Evolutionary conservation across 2,329 filamentous ascomycete species (phyloP), one percentile per base, ranked within the genome.

Genomic region (Leptodontidium sp.): DNA sequence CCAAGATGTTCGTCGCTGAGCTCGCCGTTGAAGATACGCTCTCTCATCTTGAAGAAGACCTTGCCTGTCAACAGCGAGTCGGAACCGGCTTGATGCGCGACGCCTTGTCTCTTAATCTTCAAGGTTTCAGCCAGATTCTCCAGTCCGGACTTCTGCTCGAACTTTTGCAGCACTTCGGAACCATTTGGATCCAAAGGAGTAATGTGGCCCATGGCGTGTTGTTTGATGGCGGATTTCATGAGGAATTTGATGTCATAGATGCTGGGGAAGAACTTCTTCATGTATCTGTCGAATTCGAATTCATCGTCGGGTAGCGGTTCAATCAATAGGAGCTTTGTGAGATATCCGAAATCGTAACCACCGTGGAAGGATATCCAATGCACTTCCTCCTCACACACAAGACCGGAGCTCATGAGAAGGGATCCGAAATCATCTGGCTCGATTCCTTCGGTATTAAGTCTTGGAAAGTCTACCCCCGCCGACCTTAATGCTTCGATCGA

Each of bases 361-460:
- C 93, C 96, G 80, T 99, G 96, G 82, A 98, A 98, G 4, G 93
- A 97, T 72, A 99, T 93, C 96, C 96, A 99, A 79, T 93, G 91
- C 66, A 98, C 92, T 68, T 97, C 90, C 49, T 96, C 90, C 72
- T 93, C 89, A 76, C 96, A 91, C 14, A 97, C 93, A 57, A 99
- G 86, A 9, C 96, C 96, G 1, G 96, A 98, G 61, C 93, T 94
- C 67, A 97, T 97, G 70, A 99, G 86, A 35, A 97, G 85, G 1
- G 94, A 89, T 4, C 94, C 96, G 77, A 99, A 99, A 65, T 94
- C 91, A 71, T 91, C 87, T 0, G 94, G 93, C 72, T 97, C 93
- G 76, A 99, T 98, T 49, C 96, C 96, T 74, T 96, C 92, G 68
- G 91, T 90, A 66, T 95, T 91, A 72, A 97, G 90, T 70, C 90